phyloP scores from a whole-genome alignment of 2,329 filamentous ascomycete species.

The Cordyceps fumosorosea region DNA sequence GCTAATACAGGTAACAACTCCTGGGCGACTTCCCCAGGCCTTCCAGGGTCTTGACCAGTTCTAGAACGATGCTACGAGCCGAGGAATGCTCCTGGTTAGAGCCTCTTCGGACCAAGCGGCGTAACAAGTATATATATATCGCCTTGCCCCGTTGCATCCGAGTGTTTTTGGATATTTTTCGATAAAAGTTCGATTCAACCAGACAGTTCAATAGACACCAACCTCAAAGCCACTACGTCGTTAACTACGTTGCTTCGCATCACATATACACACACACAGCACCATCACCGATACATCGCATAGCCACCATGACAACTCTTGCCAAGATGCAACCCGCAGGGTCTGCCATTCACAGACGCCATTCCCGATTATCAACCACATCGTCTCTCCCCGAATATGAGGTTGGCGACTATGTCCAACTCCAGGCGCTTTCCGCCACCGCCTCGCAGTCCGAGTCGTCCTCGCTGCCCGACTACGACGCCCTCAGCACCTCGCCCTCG shows the following conservation, averaged over 20 bases:
- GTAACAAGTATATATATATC: background rate
- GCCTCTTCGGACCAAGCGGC: background rate
- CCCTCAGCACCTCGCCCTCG: background rate
- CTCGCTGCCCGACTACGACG: conserved; percentile 19
- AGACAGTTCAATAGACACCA: background rate
- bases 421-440: conserved; percentile 19
- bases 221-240: background rate
- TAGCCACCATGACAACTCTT: conserved; percentile 15
- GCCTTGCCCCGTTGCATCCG: background rate
- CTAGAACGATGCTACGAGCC: background rate
- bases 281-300: background rate
- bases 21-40: too few species aligned
- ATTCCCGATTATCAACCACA: background rate
- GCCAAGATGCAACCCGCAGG: background rate
- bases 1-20: too few species aligned
- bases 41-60: background rate
- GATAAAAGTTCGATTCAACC: background rate
- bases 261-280: background rate
- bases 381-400: conserved; percentile 25
- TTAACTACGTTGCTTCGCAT: background rate
- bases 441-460: conserved; percentile 20
- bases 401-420: conserved; percentile 19
- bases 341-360: background rate
- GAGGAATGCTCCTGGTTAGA: background rate
- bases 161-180: background rate